Conservation (phyloP, 805 yeast species). For the Metschnikowia rubicola region DNA sequence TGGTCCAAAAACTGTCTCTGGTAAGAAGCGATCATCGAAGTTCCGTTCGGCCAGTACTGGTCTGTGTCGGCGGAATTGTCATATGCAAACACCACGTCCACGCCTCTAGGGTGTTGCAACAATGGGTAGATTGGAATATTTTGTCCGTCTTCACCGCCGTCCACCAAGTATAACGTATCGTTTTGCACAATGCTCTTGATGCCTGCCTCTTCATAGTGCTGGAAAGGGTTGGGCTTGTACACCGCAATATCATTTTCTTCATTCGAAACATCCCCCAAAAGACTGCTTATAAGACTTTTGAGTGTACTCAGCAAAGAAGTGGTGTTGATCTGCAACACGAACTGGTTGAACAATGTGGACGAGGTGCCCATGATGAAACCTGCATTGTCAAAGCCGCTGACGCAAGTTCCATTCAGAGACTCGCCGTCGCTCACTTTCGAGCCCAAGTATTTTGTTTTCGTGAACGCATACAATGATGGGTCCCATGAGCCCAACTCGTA, state of each 20-base stretch:
- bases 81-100: conserved; percentile 42
- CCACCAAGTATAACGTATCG: conserved; percentile 35
- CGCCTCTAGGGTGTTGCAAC: conserved; percentile 31
- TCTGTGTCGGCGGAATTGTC: conserved; percentile 35
- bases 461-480: conserved; percentile 61
- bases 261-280: conserved; percentile 25
- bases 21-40: conserved; percentile 34
- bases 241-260: conserved; percentile 36
- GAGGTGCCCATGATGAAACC: conserved; percentile 42
- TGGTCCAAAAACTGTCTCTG: conserved; percentile 27
- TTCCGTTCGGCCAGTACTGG: conserved; percentile 42
- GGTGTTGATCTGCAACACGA: conserved; percentile 23
- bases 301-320: conserved; percentile 22
- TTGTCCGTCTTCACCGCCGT: conserved; percentile 44
- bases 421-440: conserved; percentile 58
- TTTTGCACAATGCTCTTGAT: conserved; percentile 22
- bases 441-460: conserved; percentile 68
- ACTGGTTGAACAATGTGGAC: conserved; percentile 36
- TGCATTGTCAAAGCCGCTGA: conserved; percentile 69
- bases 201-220: conserved; percentile 18
- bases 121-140: conserved; percentile 41
- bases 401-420: conserved; percentile 48
- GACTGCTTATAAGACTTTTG: conserved; percentile 22
- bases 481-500: conserved; percentile 82
- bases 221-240: conserved; percentile 41